Conservation (phyloP, 2,329 filamentous ascomycete species). For the Chrysoporthe puriensis region DNA sequence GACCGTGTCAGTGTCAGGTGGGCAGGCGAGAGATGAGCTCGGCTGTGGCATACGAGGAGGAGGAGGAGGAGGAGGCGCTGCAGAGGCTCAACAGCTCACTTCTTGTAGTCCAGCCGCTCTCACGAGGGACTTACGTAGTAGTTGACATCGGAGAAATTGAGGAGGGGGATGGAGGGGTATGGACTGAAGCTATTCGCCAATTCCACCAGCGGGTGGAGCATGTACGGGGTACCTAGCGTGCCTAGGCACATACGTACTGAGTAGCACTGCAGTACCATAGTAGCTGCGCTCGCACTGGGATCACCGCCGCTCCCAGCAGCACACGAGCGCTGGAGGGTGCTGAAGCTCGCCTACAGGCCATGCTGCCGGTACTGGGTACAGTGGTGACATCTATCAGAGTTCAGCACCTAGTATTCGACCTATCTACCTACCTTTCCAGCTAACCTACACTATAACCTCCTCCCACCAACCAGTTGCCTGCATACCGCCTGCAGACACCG, state of each 20-base stretch:
- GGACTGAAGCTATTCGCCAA: constrained; percentile 19
- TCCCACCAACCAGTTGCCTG: too few species aligned
- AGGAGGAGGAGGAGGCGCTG: not conserved
- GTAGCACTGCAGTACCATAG: too few species aligned
- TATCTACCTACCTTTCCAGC: too few species aligned
- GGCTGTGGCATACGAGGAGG: not conserved
- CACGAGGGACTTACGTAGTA: not conserved
- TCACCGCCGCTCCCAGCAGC: too few species aligned
- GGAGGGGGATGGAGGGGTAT: constrained; percentile 9
- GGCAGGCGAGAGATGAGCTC: not conserved
- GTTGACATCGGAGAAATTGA: constrained; percentile 27
- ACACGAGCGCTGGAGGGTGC: too few species aligned
- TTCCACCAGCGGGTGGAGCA: constrained; percentile 6
- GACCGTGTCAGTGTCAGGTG: not conserved
- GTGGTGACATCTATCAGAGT: not conserved
- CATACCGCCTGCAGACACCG: too few species aligned
- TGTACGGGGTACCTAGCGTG: not conserved
- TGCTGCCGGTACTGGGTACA: not conserved
- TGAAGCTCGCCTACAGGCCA: too few species aligned
- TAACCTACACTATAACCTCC: too few species aligned
- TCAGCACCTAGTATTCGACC: too few species aligned
- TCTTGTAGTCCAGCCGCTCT: not conserved
- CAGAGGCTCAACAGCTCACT: not conserved
- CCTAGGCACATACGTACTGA: too few species aligned
- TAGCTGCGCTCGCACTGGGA: not conserved